Percentiles rank a stretch among this genome's conserved stretches.
Conservation (phyloP, 1,284 basidiomycete species). For the Cutaneotrichosporon mucoides region DNA sequence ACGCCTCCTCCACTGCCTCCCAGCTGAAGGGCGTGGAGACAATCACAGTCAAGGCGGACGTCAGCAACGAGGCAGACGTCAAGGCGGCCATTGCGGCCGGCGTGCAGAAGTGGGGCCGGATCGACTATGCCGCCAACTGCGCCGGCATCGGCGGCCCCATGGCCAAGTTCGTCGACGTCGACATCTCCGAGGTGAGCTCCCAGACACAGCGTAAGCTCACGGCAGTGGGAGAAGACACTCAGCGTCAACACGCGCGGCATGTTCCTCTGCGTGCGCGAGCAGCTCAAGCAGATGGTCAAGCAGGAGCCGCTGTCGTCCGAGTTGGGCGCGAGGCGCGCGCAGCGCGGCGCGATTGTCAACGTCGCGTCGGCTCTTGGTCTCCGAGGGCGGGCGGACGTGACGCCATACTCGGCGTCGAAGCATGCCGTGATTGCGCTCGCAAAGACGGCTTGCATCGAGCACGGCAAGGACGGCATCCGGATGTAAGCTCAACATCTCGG, state of each 20-base stretch:
- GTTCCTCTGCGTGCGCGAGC: constrained; percentile 22
- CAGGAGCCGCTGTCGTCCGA: constrained; percentile 9
- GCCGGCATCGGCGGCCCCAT: constrained; percentile 15
- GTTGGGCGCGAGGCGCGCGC: constrained; percentile 1
- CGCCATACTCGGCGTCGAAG: constrained; percentile 13
- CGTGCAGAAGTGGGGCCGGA: constrained; percentile 23
- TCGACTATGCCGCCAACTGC: constrained; percentile 37
- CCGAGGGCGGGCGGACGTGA: neutral
- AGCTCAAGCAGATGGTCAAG: constrained; percentile 19
- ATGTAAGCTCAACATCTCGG: neutral
- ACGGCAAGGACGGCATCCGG: constrained; percentile 9
- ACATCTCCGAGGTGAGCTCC: neutral
- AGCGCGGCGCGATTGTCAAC: constrained; percentile 23
- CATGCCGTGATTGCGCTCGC: constrained; percentile 17
- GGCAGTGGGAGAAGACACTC: constrained; percentile 31
- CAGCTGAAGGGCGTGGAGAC: neutral
- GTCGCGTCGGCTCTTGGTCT: constrained; percentile 7
- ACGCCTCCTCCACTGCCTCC: neutral
- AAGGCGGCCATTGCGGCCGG: constrained; percentile 4
- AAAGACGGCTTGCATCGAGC: constrained; percentile 11
- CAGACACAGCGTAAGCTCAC: too few relatives aligned
- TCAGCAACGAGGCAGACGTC: constrained; percentile 13
- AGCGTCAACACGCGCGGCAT: constrained; percentile 27
- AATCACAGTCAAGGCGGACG: constrained; percentile 8
- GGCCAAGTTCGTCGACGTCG: neutral